Base-by-base conservation (phyloP, 2,329 filamentous ascomycete species). In the Rhynchosporium graminicola region DNA sequence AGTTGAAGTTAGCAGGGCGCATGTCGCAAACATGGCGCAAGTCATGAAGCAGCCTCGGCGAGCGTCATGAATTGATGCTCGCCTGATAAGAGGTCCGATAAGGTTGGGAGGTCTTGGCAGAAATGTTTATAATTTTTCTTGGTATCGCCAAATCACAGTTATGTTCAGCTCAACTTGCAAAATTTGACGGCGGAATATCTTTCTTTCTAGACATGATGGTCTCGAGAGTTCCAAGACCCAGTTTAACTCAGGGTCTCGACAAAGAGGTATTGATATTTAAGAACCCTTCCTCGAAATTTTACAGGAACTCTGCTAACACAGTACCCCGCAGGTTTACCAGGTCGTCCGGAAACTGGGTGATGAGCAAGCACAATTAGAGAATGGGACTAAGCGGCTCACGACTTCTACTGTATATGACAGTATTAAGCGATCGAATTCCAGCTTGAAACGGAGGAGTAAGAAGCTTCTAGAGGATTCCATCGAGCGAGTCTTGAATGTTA, bases 371-470 rank as follows among this genome's bases (percentile, higher is more conserved):
- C 75, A 82, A 67, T 76, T 77, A n/a, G 81, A 81, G 54, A 79
- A 79, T 60, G 75, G 62, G n/a, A 57, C 63, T 9, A 77, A 80
- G 7, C 80, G 79, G 59, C 77, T 90, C 6, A 87, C 84, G 1
- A 79, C 88, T 3, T 76, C 82, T 2, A 76, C 79, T 2, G 83
- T 96, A 1, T 97, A 95, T 74, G 88, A 92, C 45, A 85, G 84
- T 63, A 92, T 98, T 65, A 91, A 92, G 69, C 79, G 81, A 57
- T 97, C 92, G 13, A 97, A 97, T 74, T 96, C 92, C 0, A 92
- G 89, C 69, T 77, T 98, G 28, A 91, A 90, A 66, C 82, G 95
- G 28, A 87, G 90, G 68, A 92, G 91, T 45, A 96, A 95, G 75
- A 88, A 87, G 64, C 80, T 89, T 0, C 78, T 98, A 1, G 91